A percentile compares a stretch with the other conserved stretches of the same genome.
phyloP scores from a whole-genome alignment of 1,139 yeast species.

The Fermentozyma sake region DNA sequence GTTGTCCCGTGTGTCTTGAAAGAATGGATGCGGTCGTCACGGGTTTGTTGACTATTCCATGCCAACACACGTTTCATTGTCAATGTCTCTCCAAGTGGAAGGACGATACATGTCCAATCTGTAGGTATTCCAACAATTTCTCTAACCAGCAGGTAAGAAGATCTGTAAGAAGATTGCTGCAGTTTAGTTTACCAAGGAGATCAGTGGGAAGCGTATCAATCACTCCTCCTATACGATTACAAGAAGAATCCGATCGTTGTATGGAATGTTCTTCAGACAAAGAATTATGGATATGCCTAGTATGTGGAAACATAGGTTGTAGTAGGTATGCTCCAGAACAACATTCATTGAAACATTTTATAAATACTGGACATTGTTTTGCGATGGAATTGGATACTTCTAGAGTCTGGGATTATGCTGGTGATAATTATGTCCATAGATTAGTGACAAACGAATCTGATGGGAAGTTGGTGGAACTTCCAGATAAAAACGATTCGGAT shows the following conservation, averaged over 20 bases:
- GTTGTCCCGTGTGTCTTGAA: slow-evolving; percentile 92
- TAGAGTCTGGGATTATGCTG: slow-evolving; percentile 94
- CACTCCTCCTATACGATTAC: slow-evolving; percentile 3
- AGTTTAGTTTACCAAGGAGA: too few relatives aligned
- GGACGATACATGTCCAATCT: slow-evolving; percentile 89
- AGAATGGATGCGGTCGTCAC: slow-evolving; percentile 80
- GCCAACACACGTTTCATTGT: slow-evolving; percentile 93
- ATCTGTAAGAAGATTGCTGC: slow-evolving; percentile 24
- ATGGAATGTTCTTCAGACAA: slow-evolving; percentile 28
- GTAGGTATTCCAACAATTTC: slow-evolving; percentile 64
- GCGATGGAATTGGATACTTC: slow-evolving; percentile 86
- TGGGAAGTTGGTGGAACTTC: slow-evolving; percentile 76
- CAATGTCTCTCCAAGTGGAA: slow-evolving; percentile 86
- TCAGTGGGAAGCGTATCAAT: too few relatives aligned
- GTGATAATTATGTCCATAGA: slow-evolving; percentile 87
- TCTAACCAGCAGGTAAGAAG: slow-evolving; percentile 35
- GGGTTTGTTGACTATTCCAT: slow-evolving; percentile 82
- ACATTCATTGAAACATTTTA: slow-evolving; percentile 82
- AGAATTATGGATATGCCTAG: slow-evolving; percentile 74
- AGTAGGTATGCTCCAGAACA: slow-evolving; percentile 79
- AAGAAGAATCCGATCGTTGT: slow-evolving; percentile 24
- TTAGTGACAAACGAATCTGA: slow-evolving; percentile 79
- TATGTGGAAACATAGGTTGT: slow-evolving; percentile 89
- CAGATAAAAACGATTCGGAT: slow-evolving; percentile 33
- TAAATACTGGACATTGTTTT: slow-evolving; percentile 78